Conservation (phyloP, 192 early-diverging fungal genomes). For the Martensiomyces pterosporus region DNA sequence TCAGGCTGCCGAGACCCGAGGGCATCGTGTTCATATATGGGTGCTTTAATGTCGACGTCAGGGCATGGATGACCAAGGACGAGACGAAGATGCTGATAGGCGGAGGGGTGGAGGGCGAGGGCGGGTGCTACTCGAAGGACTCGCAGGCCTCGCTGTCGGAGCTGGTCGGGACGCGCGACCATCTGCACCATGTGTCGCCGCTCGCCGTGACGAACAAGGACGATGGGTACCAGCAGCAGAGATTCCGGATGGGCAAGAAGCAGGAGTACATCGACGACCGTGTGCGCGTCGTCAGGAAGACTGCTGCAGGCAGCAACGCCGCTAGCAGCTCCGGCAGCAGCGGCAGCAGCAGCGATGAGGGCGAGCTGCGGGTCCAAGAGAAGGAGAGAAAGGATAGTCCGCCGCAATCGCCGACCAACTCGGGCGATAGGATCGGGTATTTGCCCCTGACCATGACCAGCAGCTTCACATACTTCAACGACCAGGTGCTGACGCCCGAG, state of each 20-base stretch:
- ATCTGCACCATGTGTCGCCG: conserved; percentile 65
- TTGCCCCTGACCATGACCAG: conserved; percentile 67
- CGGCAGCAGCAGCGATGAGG: conserved; percentile 1
- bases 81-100: conserved; percentile 36
- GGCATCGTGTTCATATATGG: conserved; percentile 88
- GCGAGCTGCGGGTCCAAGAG: no score
- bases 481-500: conserved; percentile 78
- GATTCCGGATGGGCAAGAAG: neutral
- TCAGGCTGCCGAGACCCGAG: conserved; percentile 59
- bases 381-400: no score
- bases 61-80: conserved; percentile 80
- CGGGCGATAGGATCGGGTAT: conserved; percentile 2
- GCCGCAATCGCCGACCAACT: neutral
- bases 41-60: conserved; percentile 84
- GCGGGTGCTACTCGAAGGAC: neutral
- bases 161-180: conserved; percentile 59
- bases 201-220: conserved; percentile 43
- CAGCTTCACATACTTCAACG: conserved; percentile 79
- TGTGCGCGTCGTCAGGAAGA: conserved; percentile 22
- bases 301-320: no score
- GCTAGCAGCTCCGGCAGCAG: no score
- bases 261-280: conserved; percentile 25
- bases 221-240: conserved; percentile 28
- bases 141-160: conserved; percentile 19
- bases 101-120: no score